phyloP scores from a whole-genome alignment of 345 rosid species.

The Noccaea bulbosa region DNA sequence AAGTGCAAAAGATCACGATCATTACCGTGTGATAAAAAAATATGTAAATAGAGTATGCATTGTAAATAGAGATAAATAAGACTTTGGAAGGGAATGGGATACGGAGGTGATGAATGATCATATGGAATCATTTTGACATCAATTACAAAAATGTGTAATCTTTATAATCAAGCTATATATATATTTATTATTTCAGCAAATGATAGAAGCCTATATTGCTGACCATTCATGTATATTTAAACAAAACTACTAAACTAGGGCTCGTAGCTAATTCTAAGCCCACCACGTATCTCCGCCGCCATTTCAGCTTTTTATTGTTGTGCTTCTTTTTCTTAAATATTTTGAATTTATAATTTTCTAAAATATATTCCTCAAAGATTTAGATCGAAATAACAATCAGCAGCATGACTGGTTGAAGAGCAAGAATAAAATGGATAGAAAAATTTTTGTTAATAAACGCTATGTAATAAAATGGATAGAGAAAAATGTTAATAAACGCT shows the following conservation, averaged over 20 bases:
- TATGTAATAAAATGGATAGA: neutral
- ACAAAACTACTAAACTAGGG: slow-evolving; percentile 9
- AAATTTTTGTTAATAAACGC: neutral
- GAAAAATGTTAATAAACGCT: neutral
- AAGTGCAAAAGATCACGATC: slow-evolving; percentile 15
- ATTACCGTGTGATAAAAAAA: neutral
- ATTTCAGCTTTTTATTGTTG: slow-evolving; percentile 36
- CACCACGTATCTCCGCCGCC: slow-evolving; percentile 51
- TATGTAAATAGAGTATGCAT: slow-evolving; percentile 4
- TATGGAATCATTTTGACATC: slow-evolving; percentile 40
- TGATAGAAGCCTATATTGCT: slow-evolving; percentile 31
- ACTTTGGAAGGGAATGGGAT: slow-evolving; percentile 29
- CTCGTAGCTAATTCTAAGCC: slow-evolving; percentile 40
- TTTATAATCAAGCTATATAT: slow-evolving; percentile 20
- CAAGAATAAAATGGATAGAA: neutral
- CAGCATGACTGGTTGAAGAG: neutral
- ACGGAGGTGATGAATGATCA: slow-evolving; percentile 40
- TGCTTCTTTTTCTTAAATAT: slow-evolving; percentile 27
- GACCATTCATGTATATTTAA: neutral
- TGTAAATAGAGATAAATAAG: slow-evolving; percentile 12
- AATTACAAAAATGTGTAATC: neutral
- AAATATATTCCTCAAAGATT: neutral
- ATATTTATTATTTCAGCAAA: slow-evolving; percentile 3
- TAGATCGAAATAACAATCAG: neutral
- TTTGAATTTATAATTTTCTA: neutral